Percentiles rank a stretch among this genome's conserved stretches.
Evolutionary conservation across 768 basidiomycete genomes (phyloP).

Genomic region (Panaeolus papilionaceus): DNA sequence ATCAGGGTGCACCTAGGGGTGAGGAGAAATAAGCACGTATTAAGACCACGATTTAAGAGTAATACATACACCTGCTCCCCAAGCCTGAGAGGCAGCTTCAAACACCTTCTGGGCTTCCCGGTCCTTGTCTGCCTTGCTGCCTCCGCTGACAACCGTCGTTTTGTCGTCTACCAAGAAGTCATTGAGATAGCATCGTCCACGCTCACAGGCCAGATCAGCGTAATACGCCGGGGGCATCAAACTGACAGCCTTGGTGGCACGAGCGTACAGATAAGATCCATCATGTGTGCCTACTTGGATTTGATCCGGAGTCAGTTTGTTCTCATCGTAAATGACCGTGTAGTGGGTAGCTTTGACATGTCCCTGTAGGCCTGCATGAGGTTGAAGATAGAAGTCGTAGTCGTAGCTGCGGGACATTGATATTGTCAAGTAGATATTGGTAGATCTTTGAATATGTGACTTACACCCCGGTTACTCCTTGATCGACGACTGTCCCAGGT

Average conservation of each 20-base stretch:
- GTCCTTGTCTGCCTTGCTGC: constrained; percentile 40
- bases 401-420: constrained; percentile 51
- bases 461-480: constrained; percentile 75
- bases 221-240: constrained; percentile 83
- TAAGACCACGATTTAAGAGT: constrained; percentile 2
- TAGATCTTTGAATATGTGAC: constrained; percentile 26
- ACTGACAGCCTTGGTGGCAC: constrained; percentile 86
- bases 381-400: constrained; percentile 74
- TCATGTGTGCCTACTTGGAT: constrained; percentile 77
- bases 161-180: constrained; percentile 68
- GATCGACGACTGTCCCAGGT: constrained; percentile 83
- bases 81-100: constrained; percentile 50
- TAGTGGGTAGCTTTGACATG: constrained; percentile 79
- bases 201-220: constrained; percentile 83
- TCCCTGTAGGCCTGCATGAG: constrained; percentile 78
- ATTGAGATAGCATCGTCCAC: constrained; percentile 78
- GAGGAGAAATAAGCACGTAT: constrained; percentile 14
- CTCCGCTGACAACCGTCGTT: constrained; percentile 39
- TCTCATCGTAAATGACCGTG: constrained; percentile 82
- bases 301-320: constrained; percentile 66
- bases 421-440: constrained; percentile 18
- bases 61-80: constrained; percentile 58
- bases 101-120: constrained; percentile 47
- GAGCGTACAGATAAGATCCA: constrained; percentile 76
- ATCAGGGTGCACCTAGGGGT: constrained; percentile 54